Evolutionary conservation across 2,329 filamentous ascomycete genomes (phyloP), one percentile per base, ranked within the genome.

Genomic region (Fusarium pseudocircinatum): DNA sequence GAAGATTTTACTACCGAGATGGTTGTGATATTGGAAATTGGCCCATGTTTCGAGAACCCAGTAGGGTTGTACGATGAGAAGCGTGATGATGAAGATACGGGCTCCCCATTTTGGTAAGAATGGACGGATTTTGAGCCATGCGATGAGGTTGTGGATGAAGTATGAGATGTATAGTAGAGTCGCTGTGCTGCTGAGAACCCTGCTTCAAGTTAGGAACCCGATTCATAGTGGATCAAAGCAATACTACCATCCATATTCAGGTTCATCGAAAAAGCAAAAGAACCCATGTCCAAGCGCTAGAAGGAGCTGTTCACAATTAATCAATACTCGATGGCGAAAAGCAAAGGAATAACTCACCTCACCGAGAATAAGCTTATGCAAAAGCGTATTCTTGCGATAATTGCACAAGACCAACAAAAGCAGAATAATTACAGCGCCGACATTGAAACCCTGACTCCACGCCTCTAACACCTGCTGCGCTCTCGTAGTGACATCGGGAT

Each of bases 11-110:
- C 43, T 72, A 0, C 69, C 69, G 4, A 72, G 69, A 14, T 65
- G n/a, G 4, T 72, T 72, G 16, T 72, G 64, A 14, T 72, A 72
- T 32, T 72, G 63, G 9, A 72, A 72, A 4, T 72, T 72, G 18
- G 69, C 69, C 69, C 69, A 72, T 5, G 69, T 72, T 47, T 72
- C 69, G 1, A 72, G 69, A 6, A 69, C 39, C 69, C 69, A 72
- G 34, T 69, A 72, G 1, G 69, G 69, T 20, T 72, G 69, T 1
- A 65, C 69, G 28, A 37, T 28, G 39, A 72, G 63, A 1, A 72
- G 36, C 0, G 69, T 52, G 5, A 72, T 57, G 6, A 72, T 72
- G 11, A 72, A 72, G 20, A 37, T 20, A 18, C 69, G 30, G 1
- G 69, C 60, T 2, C 69, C 69, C 69, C 69, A 72, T 49, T 26